Conservation (phyloP, 495 filamentous ascomycete species). For the Rhizodiscina lignyota region DNA sequence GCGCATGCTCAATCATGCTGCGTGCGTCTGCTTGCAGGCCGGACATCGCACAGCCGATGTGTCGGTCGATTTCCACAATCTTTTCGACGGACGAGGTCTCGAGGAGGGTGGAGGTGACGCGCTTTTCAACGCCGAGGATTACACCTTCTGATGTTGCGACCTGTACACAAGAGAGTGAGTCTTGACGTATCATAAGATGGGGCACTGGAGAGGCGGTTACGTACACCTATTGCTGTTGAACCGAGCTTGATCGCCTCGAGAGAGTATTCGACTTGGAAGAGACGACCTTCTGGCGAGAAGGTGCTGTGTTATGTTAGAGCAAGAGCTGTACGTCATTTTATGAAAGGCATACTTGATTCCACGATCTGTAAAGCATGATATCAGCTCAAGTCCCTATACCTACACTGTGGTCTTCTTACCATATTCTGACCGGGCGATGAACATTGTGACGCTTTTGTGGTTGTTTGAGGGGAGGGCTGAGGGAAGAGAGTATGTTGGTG, state of each 20-base stretch:
- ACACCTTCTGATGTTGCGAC: constrained; percentile 87
- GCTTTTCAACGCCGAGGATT: constrained; percentile 95
- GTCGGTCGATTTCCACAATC: constrained; percentile 96
- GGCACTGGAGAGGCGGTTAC: too few relatives aligned
- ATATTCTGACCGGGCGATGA: constrained; percentile 99
- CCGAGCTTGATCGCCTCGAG: constrained; percentile 99
- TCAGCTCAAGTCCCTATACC: constrained; percentile 5
- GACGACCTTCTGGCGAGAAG: constrained; percentile 98
- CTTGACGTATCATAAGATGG: constrained; percentile 3
- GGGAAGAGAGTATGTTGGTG: too few relatives aligned
- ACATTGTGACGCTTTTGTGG: too few relatives aligned
- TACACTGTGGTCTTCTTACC: constrained; percentile 39
- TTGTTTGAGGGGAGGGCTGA: too few relatives aligned
- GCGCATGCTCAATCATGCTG: constrained; percentile 92
- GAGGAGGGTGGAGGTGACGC: constrained; percentile 89
- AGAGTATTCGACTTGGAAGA: constrained; percentile 99
- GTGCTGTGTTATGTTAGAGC: constrained; percentile 40
- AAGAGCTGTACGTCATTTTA: neutral
- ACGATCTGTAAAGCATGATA: constrained; percentile 53
- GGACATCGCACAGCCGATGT: constrained; percentile 97
- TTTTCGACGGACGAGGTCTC: constrained; percentile 97
- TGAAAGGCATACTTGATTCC: constrained; percentile 76
- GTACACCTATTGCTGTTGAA: constrained; percentile 89
- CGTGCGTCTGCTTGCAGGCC: constrained; percentile 93
- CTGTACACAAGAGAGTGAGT: constrained; percentile 22